phyloP scores from a whole-genome alignment of 306 rosid species.

The Oemleria cerasiformis region DNA sequence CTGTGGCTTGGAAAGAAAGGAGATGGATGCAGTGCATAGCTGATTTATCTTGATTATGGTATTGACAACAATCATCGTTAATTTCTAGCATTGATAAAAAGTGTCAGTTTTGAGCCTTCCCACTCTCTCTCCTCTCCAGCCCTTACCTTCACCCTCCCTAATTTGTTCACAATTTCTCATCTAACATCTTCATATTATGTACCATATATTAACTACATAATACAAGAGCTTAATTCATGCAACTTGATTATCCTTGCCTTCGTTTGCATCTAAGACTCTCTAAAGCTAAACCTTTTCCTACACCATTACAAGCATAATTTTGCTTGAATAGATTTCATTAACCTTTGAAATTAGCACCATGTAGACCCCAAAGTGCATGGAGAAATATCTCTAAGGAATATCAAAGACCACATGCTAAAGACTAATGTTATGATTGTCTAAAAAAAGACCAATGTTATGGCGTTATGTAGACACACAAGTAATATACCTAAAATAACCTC shows the following conservation, averaged over 20 bases:
- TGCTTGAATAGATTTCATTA: too few relatives aligned
- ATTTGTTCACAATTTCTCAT: neutral
- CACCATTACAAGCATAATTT: neutral
- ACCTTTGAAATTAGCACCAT: neutral
- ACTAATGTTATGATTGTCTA: too few relatives aligned
- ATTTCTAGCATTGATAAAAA: neutral
- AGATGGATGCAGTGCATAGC: too few relatives aligned
- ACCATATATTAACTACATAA: too few relatives aligned
- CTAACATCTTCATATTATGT: neutral
- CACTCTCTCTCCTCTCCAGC: neutral
- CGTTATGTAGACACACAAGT: too few relatives aligned
- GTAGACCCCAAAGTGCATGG: neutral
- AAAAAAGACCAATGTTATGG: too few relatives aligned
- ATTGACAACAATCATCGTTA: neutral
- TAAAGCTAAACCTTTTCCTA: neutral
- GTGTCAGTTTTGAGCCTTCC: neutral
- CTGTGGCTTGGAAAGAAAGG: too few relatives aligned
- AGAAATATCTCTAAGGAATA: neutral
- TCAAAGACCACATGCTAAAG: neutral
- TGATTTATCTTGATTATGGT: too few relatives aligned
- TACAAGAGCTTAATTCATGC: too few relatives aligned
- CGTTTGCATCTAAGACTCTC: neutral
- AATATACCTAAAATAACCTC: too few relatives aligned
- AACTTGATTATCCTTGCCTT: too few relatives aligned
- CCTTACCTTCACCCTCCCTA: neutral